phyloP scores from a whole-genome alignment of 2,329 filamentous ascomycete species.

The Cordyceps fumosorosea region DNA sequence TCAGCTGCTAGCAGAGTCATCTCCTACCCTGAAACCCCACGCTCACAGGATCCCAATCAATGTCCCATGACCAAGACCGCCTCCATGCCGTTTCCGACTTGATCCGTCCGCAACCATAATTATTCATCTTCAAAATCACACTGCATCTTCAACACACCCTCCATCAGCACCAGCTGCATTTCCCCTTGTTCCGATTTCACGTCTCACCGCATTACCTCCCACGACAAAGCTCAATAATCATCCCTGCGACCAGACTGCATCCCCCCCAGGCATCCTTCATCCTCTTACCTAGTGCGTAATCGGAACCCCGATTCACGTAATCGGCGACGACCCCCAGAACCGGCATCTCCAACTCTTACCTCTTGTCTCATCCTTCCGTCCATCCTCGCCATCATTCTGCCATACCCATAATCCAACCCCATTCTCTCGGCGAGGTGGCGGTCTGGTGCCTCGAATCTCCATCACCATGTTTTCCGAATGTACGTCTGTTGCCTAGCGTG shows the following conservation, averaged over 20 bases:
- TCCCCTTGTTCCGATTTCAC: neutral
- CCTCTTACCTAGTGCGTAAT: conserved; percentile 4
- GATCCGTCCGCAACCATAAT: neutral
- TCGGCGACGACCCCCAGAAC: neutral
- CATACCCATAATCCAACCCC: neutral
- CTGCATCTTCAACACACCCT: neutral
- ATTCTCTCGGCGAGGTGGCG: conserved; percentile 9
- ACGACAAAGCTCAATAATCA: neutral
- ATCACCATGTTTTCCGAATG: conserved; percentile 64
- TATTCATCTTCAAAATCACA: neutral
- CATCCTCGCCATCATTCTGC: too few species aligned
- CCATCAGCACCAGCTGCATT: neutral
- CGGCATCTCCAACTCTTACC: neutral
- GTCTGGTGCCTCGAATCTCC: neutral
- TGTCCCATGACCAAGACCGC: conserved; percentile 4
- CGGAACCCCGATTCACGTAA: conserved; percentile 7
- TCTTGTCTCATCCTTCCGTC: neutral
- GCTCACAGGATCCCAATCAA: neutral
- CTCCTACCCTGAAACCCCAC: neutral
- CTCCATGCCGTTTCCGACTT: neutral
- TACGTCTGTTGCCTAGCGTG: conserved; percentile 40
- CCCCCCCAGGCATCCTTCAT: neutral
- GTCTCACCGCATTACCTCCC: neutral
- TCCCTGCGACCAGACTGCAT: neutral
- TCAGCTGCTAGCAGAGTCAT: neutral